A percentile compares a stretch with the other conserved stretches of the same genome.
phyloP scores from a whole-genome alignment of 371 early-diverging fungal genomes.

The Mortierella sp. region DNA sequence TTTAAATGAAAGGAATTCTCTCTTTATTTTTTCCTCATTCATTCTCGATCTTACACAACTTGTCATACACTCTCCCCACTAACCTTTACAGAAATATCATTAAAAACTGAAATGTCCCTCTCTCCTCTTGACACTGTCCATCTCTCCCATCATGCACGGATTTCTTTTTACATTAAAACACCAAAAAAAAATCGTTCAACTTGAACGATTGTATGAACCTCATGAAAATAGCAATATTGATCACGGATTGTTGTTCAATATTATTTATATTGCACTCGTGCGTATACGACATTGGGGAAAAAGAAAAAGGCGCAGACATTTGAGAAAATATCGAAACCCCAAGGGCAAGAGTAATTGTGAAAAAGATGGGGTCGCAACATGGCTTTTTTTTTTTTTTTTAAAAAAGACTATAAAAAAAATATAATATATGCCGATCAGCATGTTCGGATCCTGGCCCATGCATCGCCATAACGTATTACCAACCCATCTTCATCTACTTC shows the following conservation, averaged over 20 bases:
- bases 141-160: constrained; percentile 1
- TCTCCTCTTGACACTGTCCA: constrained; percentile 16
- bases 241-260: too few relatives aligned
- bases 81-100: constrained; percentile 14
- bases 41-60: neutral
- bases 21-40: neutral
- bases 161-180: constrained; percentile 3
- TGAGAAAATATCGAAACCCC: too few relatives aligned
- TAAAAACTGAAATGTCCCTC: constrained; percentile 27
- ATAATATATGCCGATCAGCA: constrained; percentile 2
- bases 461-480: constrained; percentile 44
- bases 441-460: constrained; percentile 39
- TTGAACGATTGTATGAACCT: too few relatives aligned
- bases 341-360: neutral
- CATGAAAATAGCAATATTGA: too few relatives aligned
- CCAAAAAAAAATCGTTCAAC: neutral
- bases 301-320: too few relatives aligned
- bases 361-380: neutral
- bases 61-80: neutral
- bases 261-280: too few relatives aligned
- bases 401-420: neutral
- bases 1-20: constrained; percentile 27
- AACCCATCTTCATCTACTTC: constrained; percentile 52
- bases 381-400: too few relatives aligned
- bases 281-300: too few relatives aligned